Evolutionary conservation across 768 basidiomycete genomes (phyloP).

Genomic region (Crucibulum laeve): DNA sequence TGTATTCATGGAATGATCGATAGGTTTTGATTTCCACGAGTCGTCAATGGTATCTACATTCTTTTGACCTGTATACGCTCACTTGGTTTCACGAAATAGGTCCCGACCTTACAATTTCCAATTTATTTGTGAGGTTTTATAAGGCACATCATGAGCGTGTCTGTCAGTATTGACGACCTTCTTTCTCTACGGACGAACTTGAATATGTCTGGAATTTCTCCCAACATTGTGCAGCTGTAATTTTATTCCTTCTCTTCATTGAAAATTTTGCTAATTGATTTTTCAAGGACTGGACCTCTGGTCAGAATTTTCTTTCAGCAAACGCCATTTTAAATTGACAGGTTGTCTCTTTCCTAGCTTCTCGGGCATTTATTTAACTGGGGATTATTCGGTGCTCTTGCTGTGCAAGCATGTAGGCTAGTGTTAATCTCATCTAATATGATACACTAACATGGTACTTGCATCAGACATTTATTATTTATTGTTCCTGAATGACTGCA

Average conservation of each 20-base stretch:
- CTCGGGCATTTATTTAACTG: conserved; percentile 15
- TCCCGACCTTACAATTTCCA: no score
- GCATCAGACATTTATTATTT: conserved; percentile 21
- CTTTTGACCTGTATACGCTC: no score
- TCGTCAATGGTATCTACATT: no score
- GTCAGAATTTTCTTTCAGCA: background rate
- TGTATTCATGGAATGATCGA: no score
- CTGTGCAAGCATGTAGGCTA: conserved; percentile 20
- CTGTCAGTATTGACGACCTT: no score
- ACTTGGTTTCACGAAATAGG: no score
- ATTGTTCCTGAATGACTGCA: conserved; percentile 20
- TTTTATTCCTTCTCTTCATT: background rate
- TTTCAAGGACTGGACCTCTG: background rate
- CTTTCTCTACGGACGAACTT: no score
- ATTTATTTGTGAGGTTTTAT: no score
- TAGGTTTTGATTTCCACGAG: no score
- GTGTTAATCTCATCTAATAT: background rate
- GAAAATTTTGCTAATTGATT: background rate
- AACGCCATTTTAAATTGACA: background rate
- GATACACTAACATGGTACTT: background rate
- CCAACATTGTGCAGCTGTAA: conserved; percentile 1
- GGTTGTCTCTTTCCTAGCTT: conserved; percentile 6
- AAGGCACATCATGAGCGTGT: no score
- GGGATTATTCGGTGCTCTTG: conserved; percentile 13
- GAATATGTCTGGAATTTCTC: no score